Conservation (phyloP, 208 protist species). For the Zelonia costaricensis region DNA sequence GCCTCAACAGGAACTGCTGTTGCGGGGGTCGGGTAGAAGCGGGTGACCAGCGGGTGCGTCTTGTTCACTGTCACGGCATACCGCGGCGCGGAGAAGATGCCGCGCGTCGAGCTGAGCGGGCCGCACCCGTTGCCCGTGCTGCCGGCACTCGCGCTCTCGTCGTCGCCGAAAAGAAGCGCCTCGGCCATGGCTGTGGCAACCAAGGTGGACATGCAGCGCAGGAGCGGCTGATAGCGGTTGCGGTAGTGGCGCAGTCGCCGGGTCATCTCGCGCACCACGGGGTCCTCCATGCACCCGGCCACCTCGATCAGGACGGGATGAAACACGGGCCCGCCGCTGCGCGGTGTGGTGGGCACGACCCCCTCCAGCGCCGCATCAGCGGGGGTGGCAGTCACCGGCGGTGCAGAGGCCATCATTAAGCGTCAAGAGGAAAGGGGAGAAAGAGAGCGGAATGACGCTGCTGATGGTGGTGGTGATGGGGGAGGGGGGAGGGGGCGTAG, state of each 20-base stretch:
- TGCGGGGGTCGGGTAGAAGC: slow-evolving; percentile 13
- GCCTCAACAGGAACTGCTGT: not conserved
- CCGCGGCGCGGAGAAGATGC: slow-evolving; percentile 19
- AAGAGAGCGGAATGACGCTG: no score
- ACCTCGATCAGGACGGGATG: slow-evolving; percentile 37
- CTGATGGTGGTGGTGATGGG: no score
- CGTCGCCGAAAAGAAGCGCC: slow-evolving; percentile 40
- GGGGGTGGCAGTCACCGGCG: no score
- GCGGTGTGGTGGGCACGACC: no score
- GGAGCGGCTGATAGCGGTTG: slow-evolving; percentile 61
- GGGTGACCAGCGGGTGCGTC: slow-evolving; percentile 26
- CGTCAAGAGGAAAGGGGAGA: no score
- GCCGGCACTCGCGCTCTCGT: not conserved
- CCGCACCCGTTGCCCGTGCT: not conserved
- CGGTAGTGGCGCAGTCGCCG: slow-evolving; percentile 53
- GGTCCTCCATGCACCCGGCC: slow-evolving; percentile 54
- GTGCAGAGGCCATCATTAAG: no score
- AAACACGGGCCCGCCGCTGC: not conserved
- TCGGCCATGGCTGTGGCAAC: slow-evolving; percentile 38
- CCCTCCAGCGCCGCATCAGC: no score
- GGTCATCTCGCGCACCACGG: slow-evolving; percentile 24
- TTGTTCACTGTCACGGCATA: slow-evolving; percentile 32
- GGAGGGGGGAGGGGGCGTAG: no score
- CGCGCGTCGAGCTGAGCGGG: not conserved
- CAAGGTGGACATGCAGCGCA: slow-evolving; percentile 62